Conservation (phyloP, 1,284 basidiomycete species). For the Ceratobasidium sp. region DNA sequence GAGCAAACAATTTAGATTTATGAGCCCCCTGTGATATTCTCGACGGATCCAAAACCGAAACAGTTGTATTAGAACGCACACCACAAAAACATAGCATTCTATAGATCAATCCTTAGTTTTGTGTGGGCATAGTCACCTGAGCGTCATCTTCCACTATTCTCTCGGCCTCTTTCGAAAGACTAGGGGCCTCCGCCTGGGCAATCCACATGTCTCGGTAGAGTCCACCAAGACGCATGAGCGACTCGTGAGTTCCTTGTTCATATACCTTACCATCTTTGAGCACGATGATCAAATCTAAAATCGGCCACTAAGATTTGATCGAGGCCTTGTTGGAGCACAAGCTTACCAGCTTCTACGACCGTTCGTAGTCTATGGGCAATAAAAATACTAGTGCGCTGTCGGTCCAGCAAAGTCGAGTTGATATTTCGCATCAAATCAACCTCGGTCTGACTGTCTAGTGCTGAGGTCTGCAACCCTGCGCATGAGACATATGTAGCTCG, state of each 20-base stretch:
- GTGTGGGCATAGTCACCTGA: not conserved
- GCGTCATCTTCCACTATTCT: conserved; percentile 17
- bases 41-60: not conserved
- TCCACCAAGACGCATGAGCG: conserved; percentile 73
- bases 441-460: conserved; percentile 93
- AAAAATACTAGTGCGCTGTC: conserved; percentile 90
- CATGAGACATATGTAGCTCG: conserved; percentile 20
- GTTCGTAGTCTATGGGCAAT: conserved; percentile 91
- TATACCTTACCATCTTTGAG: conserved; percentile 84
- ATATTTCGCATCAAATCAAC: conserved; percentile 95
- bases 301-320: not conserved
- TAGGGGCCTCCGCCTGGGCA: conserved; percentile 61
- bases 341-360: conserved; percentile 82
- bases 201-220: conserved; percentile 89
- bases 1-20: conserved; percentile 33
- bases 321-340: conserved; percentile 41
- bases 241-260: conserved; percentile 92
- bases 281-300: conserved; percentile 86
- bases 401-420: conserved; percentile 77
- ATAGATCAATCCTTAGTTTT: not conserved
- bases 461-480: conserved; percentile 72
- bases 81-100: not conserved
- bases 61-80: not conserved
- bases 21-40: not conserved
- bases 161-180: conserved; percentile 13